Conservation (phyloP, 257 asterid genomes). For the Orobanche coerulescens region DNA sequence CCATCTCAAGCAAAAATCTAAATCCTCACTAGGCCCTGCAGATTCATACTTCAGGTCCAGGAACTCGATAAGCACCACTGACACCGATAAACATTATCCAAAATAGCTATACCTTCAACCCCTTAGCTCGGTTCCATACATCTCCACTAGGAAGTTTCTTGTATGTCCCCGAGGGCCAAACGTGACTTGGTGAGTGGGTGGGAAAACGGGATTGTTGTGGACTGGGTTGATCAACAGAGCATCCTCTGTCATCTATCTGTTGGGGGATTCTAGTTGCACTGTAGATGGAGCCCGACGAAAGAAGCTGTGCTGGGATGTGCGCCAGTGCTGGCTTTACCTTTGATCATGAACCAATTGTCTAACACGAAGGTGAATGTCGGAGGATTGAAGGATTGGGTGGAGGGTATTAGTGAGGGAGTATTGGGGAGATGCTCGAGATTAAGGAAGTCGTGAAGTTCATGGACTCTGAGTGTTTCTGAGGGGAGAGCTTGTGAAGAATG, state of each 20-base stretch:
- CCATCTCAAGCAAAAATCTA: constrained; percentile 21
- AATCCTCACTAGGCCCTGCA: constrained; percentile 40
- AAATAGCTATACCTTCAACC: constrained; percentile 53
- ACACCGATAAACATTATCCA: constrained; percentile 10
- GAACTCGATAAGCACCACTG: neutral
- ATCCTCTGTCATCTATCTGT: constrained; percentile 45
- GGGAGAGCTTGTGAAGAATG: constrained; percentile 36
- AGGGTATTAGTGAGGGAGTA: constrained; percentile 38
- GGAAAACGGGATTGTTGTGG: constrained; percentile 41
- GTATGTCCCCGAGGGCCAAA: constrained; percentile 33
- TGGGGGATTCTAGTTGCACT: constrained; percentile 63
- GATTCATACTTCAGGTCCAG: constrained; percentile 20
- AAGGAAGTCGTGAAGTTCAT: constrained; percentile 31
- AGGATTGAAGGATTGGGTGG: constrained; percentile 59
- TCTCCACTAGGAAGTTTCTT: constrained; percentile 63
- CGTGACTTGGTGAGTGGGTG: too few relatives aligned
- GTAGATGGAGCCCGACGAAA: constrained; percentile 72
- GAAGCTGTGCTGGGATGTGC: constrained; percentile 43
- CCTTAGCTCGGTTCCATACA: constrained; percentile 39
- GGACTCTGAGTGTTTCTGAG: constrained; percentile 35
- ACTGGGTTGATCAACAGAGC: constrained; percentile 56
- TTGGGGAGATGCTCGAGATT: constrained; percentile 32
- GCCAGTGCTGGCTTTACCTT: constrained; percentile 50
- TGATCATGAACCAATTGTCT: too few relatives aligned
- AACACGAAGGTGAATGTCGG: constrained; percentile 47